Conservation (phyloP, 2,329 filamentous ascomycete genomes). For the Elsinoe fawcettii region DNA sequence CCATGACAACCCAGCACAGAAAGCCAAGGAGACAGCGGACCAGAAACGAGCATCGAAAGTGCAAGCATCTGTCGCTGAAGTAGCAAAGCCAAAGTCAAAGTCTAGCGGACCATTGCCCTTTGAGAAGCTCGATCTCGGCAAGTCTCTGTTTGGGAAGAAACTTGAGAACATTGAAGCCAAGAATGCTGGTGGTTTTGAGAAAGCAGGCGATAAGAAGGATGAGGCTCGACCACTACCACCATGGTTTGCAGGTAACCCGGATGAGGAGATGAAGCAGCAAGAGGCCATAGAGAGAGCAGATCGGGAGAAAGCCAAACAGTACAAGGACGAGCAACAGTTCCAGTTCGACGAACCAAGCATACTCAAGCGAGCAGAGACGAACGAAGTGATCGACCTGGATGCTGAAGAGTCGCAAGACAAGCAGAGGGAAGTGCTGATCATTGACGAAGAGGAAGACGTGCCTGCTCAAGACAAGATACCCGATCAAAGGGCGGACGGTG, state of each 20-base stretch:
- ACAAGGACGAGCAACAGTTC: conserved; percentile 53
- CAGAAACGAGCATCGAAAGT: conserved; percentile 19
- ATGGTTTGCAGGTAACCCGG: conserved; percentile 58
- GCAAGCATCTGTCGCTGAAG: conserved; percentile 21
- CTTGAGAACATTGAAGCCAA: conserved; percentile 47
- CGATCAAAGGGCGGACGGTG: conserved; percentile 22
- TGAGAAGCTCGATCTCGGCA: conserved; percentile 66
- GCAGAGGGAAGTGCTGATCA: conserved; percentile 39
- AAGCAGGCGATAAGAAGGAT: conserved; percentile 37
- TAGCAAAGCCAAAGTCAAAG: conserved; percentile 14
- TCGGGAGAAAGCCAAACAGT: conserved; percentile 52
- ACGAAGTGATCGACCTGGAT: conserved; percentile 42
- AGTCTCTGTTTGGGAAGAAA: conserved; percentile 47
- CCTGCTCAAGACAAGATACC: conserved; percentile 13
- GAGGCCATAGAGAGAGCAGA: conserved; percentile 33
- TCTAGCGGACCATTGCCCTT: conserved; percentile 84
- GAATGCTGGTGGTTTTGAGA: conserved; percentile 59
- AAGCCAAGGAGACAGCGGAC: neutral
- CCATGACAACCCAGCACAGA: neutral
- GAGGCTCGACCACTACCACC: conserved; percentile 61
- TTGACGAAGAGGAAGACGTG: conserved; percentile 27
- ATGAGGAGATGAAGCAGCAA: conserved; percentile 50
- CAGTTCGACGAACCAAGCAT: conserved; percentile 47
- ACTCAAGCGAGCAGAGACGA: conserved; percentile 49
- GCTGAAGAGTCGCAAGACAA: conserved; percentile 35